Conservation (phyloP, 148 eudicot genomes). For the Camellia sinensis region DNA sequence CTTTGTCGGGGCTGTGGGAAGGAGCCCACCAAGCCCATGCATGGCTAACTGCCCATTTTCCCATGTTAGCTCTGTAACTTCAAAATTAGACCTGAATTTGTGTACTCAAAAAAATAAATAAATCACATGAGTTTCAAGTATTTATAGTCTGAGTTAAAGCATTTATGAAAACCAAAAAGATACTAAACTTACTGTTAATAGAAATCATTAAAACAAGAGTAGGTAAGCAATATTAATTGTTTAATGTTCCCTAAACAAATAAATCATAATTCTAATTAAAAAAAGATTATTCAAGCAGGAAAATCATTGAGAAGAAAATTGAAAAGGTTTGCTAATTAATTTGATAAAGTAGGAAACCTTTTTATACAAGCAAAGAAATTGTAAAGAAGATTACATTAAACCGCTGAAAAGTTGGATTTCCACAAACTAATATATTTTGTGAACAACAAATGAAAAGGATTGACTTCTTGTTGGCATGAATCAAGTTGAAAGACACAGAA, state of each 20-base stretch:
- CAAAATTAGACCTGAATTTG: slow-evolving; percentile 48
- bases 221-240: not conserved
- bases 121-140: not conserved
- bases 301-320: too few species aligned
- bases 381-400: too few species aligned
- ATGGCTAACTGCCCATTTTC: slow-evolving; percentile 77
- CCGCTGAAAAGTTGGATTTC: not conserved
- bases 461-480: not conserved
- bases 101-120: too few species aligned
- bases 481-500: not conserved
- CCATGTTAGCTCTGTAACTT: slow-evolving; percentile 76
- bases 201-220: not conserved
- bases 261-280: not conserved
- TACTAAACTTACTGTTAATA: too few species aligned
- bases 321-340: too few species aligned
- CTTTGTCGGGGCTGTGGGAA: slow-evolving; percentile 32
- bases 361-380: too few species aligned
- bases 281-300: not conserved
- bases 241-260: not conserved
- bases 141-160: not conserved
- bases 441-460: not conserved
- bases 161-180: not conserved
- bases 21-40: slow-evolving; percentile 56
- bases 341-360: too few species aligned
- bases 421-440: not conserved